phyloP scores from a whole-genome alignment of 768 basidiomycete genomes.

The Termitomyces sp. region DNA sequence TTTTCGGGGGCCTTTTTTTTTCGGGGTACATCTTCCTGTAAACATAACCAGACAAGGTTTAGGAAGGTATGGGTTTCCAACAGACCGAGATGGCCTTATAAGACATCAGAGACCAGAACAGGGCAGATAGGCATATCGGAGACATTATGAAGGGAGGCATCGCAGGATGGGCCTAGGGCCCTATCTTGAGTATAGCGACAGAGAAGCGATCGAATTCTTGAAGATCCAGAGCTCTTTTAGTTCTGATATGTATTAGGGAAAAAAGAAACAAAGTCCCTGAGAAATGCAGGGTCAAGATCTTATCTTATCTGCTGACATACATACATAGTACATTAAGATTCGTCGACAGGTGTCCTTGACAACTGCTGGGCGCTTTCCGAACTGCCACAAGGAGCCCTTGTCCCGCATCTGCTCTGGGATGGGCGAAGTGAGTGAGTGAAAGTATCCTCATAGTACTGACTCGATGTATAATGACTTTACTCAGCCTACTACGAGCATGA shows the following conservation, averaged over 20 bases:
- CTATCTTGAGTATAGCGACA: not conserved
- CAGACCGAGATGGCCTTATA: not conserved
- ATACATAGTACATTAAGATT: not conserved
- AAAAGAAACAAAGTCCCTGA: too few species aligned
- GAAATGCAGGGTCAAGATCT: too few species aligned
- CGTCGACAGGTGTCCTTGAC: not conserved
- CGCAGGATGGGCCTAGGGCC: not conserved
- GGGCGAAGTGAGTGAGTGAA: slow-evolving; percentile 7
- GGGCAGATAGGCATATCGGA: not conserved
- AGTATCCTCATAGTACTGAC: not conserved
- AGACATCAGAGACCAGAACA: not conserved
- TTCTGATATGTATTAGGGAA: too few species aligned
- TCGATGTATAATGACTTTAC: not conserved
- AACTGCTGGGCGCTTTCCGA: not conserved
- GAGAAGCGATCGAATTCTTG: not conserved
- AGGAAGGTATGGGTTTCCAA: not conserved
- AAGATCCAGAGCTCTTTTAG: not conserved
- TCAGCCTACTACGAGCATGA: slow-evolving; percentile 3
- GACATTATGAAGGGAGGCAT: not conserved
- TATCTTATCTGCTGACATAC: slow-evolving; percentile 3
- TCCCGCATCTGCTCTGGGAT: not conserved
- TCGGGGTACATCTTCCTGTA: too few species aligned
- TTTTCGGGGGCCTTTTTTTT: too few species aligned
- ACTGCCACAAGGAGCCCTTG: not conserved
- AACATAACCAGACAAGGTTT: not conserved